A percentile compares a stretch with the other conserved stretches of the same genome.
Evolutionary conservation across 2,329 filamentous ascomycete genomes (phyloP).

Genomic region (Lachnellula subtilissima): DNA sequence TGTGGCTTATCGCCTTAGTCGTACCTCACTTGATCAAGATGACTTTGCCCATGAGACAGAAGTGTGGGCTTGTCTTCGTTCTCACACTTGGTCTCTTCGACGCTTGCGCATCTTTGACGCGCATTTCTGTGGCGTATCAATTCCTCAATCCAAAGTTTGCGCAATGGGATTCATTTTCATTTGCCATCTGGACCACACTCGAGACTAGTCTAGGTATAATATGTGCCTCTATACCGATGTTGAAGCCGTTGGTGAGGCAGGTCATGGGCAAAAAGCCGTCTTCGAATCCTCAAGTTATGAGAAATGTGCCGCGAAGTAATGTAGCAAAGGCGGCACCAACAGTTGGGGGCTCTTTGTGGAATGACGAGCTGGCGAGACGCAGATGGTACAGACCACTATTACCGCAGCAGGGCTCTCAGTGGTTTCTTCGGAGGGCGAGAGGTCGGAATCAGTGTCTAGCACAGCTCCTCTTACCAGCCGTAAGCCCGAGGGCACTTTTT

Average conservation of each 20-base stretch:
- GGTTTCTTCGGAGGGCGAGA: neutral
- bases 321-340: neutral
- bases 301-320: neutral
- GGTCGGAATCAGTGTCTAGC: neutral
- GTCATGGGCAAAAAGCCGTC: conserved; percentile 25
- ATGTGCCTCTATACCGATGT: neutral
- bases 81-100: conserved; percentile 1
- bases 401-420: neutral
- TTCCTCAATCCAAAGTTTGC: neutral
- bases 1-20: neutral
- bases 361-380: neutral
- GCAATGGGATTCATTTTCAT: neutral
- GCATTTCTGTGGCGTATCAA: neutral
- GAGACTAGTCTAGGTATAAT: neutral
- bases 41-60: neutral
- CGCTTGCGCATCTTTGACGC: neutral
- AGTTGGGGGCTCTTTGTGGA: neutral
- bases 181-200: neutral
- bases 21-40: neutral
- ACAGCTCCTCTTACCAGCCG: neutral
- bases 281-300: neutral
- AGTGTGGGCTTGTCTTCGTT: neutral
- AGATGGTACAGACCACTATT: neutral
- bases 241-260: conserved; percentile 7
- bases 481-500: too few species aligned